Conservation (phyloP, 179 eudicot genomes). For the Corrigiola litoralis region DNA sequence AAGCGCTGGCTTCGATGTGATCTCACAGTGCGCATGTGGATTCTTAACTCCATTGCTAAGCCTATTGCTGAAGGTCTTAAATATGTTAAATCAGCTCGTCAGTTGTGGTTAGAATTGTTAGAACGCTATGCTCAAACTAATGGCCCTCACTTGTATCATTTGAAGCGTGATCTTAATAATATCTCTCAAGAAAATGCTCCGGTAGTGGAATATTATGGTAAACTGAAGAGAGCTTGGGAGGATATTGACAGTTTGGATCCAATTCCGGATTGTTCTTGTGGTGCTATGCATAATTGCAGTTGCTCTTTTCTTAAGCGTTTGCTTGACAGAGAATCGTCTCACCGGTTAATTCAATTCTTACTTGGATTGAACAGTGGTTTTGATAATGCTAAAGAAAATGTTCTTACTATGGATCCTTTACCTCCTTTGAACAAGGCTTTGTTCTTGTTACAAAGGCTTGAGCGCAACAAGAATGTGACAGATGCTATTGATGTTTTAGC, state of each 20-base stretch:
- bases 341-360: background rate
- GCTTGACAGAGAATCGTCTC: background rate
- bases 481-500: too few relatives aligned
- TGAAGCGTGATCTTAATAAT: background rate
- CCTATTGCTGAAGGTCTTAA: background rate
- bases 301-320: background rate
- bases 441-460: background rate
- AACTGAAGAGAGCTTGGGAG: background rate
- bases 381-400: background rate
- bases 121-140: background rate
- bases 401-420: background rate
- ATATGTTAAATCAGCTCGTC: background rate
- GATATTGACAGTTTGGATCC: background rate
- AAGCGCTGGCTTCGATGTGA: background rate
- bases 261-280: background rate
- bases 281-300: background rate
- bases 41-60: background rate
- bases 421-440: too few relatives aligned
- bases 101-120: background rate
- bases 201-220: background rate
- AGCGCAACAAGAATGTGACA: background rate
- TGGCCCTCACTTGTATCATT: background rate
- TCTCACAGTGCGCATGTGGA: background rate
- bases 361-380: background rate
- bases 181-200: background rate